Base-by-base conservation (phyloP, 805 yeast species). In the Candida methanosorbosa region DNA sequence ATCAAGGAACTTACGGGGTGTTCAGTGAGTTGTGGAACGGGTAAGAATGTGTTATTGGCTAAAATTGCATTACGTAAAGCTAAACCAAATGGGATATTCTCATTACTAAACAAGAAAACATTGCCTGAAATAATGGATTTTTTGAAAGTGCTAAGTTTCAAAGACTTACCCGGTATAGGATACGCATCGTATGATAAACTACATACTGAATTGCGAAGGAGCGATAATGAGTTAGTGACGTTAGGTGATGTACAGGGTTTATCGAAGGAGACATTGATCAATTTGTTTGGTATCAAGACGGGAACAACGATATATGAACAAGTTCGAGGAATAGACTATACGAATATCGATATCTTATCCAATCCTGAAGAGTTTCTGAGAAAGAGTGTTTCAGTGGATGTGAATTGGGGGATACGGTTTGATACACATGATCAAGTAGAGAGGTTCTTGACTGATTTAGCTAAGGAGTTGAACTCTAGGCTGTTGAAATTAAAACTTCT, bases 371-470 rank as follows among this genome's bases (percentile, higher is more conserved):
- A 59, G 34, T 64, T 76, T 15, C 66, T 72, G 11, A 64, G 94
- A 19, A 86, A 85, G 46, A 73, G 92, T 1, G 70, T 90, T 0
- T 85, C 95, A 0, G 81, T 87, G 4, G 97, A 90, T 50, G 80
- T 90, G 19, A 84, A 86, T 41, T 90, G 86, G 80, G 97, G 96
- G 0, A 82, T 90, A 1, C 52, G 97, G 32, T 81, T 88, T 43
- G 70, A 75, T 22, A 61, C 61, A 1, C 62, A 70, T 21, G 52
- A 56, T 0, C 85, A 90, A 49, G 72, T 81, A 18, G 88, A 81
- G 41, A 43, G 36, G 4, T 92, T 90, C 48, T 49, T 85, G 9
- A 58, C 64, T 24, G 58, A 70, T 15, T 57, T 87, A 32, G 63
- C 81, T 1, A 56, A 58, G 21, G 95, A 86, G 47, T 49, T 92